These are phyloP conservation scores for Hypoxylon sp. DNA, from an alignment of 2,329 filamentous ascomycete species.

Conservation along the genomic window DNA sequence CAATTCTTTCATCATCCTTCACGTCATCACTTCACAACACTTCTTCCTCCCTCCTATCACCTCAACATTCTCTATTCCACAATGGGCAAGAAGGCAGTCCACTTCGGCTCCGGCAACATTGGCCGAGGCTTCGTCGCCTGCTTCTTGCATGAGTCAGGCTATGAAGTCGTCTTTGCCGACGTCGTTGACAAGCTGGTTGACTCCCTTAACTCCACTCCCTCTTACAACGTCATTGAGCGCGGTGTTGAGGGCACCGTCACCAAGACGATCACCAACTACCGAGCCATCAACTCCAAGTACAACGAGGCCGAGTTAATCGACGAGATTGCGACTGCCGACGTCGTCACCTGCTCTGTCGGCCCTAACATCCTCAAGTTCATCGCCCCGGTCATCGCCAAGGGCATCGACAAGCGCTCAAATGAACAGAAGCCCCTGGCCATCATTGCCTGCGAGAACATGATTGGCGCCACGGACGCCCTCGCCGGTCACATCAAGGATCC, in stretches of 20 bases:
- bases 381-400: conserved; percentile 94
- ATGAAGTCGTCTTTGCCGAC: conserved; percentile 96
- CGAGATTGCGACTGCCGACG: conserved; percentile 87
- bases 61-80: conserved; percentile 47
- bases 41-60: not conserved
- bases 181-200: conserved; percentile 89
- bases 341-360: conserved; percentile 97
- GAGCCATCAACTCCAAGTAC: conserved; percentile 94
- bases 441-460: conserved; percentile 98
- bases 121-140: conserved; percentile 89
- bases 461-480: conserved; percentile 91
- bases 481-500: conserved; percentile 83
- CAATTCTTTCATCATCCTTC: conserved; percentile 1
- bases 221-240: conserved; percentile 94
- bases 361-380: conserved; percentile 98
- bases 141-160: conserved; percentile 94
- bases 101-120: conserved; percentile 90
- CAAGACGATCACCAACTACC: conserved; percentile 93
- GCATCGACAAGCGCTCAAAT: conserved; percentile 81
- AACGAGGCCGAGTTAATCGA: conserved; percentile 85
- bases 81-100: conserved; percentile 79
- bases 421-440: conserved; percentile 81
- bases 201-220: conserved; percentile 78
- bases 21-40: not conserved
- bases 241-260: conserved; percentile 84